Evolutionary conservation across 257 asterid species (phyloP).

Genomic region (Solanum corneliomulleri): DNA sequence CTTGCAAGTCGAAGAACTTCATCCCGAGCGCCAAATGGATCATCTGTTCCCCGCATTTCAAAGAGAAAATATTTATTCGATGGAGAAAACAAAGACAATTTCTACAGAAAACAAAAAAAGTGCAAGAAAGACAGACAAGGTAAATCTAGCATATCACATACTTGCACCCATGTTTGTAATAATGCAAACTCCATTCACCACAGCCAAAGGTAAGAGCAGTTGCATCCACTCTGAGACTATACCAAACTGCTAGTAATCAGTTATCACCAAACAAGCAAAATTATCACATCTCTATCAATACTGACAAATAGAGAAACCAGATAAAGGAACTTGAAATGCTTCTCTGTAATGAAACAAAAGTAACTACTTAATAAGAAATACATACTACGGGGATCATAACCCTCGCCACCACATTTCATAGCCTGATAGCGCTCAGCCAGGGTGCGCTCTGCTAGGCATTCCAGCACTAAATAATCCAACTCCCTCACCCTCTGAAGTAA

Average conservation of each 20-base stretch:
- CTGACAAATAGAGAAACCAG: background rate
- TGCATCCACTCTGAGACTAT: constrained; percentile 96
- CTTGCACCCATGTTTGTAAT: constrained; percentile 98
- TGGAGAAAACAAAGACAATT: background rate
- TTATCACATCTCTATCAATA: background rate
- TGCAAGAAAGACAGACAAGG: background rate
- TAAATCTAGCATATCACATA: constrained; percentile 19
- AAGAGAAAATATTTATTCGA: constrained; percentile 1
- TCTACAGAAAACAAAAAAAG: background rate
- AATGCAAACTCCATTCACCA: constrained; percentile 71
- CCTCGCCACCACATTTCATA: constrained; percentile 60
- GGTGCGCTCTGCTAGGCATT: constrained; percentile 97
- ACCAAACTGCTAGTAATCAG: background rate
- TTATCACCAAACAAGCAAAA: background rate
- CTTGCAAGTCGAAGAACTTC: constrained; percentile 64
- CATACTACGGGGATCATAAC: constrained; percentile 93
- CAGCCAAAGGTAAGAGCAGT: constrained; percentile 80
- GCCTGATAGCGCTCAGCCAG: constrained; percentile 77
- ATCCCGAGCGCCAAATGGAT: constrained; percentile 71
- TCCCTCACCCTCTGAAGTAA: constrained; percentile 68
- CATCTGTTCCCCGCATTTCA: constrained; percentile 32
- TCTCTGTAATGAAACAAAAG: background rate
- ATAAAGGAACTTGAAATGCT: background rate
- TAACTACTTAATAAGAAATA: background rate
- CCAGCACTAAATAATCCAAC: constrained; percentile 79